phyloP scores from a whole-genome alignment of 257 asterid genomes.

The Petunia axillaris region DNA sequence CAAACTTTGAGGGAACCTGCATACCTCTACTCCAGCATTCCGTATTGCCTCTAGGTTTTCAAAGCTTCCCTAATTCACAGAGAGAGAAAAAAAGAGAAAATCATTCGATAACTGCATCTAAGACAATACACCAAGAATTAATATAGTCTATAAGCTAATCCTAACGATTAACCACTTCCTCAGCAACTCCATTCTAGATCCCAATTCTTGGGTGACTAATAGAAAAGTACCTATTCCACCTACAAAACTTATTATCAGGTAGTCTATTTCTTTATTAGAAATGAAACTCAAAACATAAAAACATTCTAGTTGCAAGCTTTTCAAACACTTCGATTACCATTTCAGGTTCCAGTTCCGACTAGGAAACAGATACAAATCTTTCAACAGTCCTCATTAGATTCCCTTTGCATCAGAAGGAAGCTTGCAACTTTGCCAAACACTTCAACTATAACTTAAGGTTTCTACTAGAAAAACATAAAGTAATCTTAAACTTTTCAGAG shows the following conservation, averaged over 20 bases:
- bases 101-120: neutral
- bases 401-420: slow-evolving; percentile 15
- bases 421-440: slow-evolving; percentile 2
- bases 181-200: slow-evolving; percentile 7
- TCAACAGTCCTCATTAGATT: neutral
- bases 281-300: neutral
- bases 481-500: neutral
- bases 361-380: slow-evolving; percentile 3
- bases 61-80: slow-evolving; percentile 69
- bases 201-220: neutral
- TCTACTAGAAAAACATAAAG: slow-evolving; percentile 9
- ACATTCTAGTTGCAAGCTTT: neutral
- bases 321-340: slow-evolving; percentile 8
- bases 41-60: slow-evolving; percentile 78
- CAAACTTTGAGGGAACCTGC: slow-evolving; percentile 22
- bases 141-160: neutral
- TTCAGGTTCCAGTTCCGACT: slow-evolving; percentile 1
- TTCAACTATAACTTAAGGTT: slow-evolving; percentile 6
- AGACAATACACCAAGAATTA: neutral
- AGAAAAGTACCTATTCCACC: neutral
- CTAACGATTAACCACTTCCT: slow-evolving; percentile 6
- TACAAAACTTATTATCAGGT: neutral
- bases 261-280: slow-evolving; percentile 2
- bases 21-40: slow-evolving; percentile 75
- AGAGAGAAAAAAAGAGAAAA: slow-evolving; percentile 11